Evolutionary conservation across 176 grass and related monocot species (phyloP), one percentile per base, ranked within the genome.

Genomic region (Aegilops speltoides): DNA sequence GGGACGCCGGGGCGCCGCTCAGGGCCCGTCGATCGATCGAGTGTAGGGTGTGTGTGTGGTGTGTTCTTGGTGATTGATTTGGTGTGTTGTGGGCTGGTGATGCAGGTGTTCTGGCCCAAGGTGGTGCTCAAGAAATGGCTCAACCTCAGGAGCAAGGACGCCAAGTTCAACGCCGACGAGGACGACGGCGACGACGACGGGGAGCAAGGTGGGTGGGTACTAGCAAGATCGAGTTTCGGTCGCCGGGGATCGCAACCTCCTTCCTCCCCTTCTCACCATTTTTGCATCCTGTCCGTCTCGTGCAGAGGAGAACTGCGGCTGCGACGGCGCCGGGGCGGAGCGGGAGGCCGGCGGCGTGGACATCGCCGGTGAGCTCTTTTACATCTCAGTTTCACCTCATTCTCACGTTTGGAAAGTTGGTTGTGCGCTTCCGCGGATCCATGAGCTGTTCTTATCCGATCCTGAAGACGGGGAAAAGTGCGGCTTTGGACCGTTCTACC

Each of bases 41-140:
- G 24, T 11, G 2, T 24, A 76, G 26, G 6, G 11, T 25, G 50
- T 12, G 23, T 1, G 33, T 34, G 33, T 34, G 8, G 37, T 40
- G 37, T 40, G 38, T 40, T 85, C 75, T 48, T 24, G 61, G 20
- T 29, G 70, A 73, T 6, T 73, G 36, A 50, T 78, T 54, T 29
- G n/a, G 12, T 71, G 26, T 66, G 17, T 48, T 32, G 65, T 26
- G 66, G 19, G 66, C 15, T 28, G 64, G 29, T 6, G 20, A 25
- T 48, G 77, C 28, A 98, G 93, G 86, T 83, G 41, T 96, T 92
- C 77, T 92, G 96, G 93, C 96, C 96, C 1, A 93, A 92, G 86
- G 31, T 90, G 1, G 92, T 98, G 72, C 92, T 98, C 7, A 98
- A 89, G 96, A 98, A 98, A 77, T 98, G 90, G 96, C 94, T 98